Percentiles rank a stretch among this genome's conserved stretches.
Conservation (phyloP, 163 green algal genomes). For the Volvox carteri region DNA sequence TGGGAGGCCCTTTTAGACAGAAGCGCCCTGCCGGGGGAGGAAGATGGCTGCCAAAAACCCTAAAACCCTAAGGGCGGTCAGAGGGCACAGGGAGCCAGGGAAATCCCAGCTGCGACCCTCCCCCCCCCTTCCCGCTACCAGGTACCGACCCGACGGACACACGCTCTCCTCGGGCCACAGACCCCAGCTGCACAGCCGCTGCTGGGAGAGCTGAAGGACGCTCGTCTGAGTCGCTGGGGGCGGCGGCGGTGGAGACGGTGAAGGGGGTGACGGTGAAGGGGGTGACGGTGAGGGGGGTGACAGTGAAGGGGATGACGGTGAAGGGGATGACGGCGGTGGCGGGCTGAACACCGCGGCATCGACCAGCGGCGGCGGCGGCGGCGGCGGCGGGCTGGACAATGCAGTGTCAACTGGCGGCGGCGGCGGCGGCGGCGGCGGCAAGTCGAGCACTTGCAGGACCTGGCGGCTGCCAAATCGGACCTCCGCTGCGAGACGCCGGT, state of each 20-base stretch:
- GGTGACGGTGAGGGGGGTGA: not conserved
- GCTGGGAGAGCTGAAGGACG: not conserved
- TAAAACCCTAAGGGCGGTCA: too few species aligned
- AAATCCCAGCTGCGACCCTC: not conserved
- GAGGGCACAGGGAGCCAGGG: too few species aligned
- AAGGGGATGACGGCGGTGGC: not conserved
- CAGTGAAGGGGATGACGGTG: not conserved
- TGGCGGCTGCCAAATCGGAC: too few species aligned
- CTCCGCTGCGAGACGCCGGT: too few species aligned
- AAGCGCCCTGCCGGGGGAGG: too few species aligned
- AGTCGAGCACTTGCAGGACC: too few species aligned
- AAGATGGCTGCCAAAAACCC: too few species aligned
- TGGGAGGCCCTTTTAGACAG: too few species aligned
- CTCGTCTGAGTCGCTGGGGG: not conserved
- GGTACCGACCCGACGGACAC: not conserved
- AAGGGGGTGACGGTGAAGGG: not conserved
- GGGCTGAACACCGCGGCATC: not conserved
- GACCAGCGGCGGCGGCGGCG: not conserved
- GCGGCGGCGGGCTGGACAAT: too few species aligned
- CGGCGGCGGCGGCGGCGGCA: too few species aligned
- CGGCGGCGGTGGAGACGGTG: not conserved
- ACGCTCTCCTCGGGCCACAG: not conserved
- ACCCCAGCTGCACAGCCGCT: slow-evolving; percentile 44
- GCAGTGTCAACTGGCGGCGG: too few species aligned
- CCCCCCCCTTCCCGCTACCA: not conserved